Conservation (phyloP, 345 rosid species). For the Eutrema japonicum region DNA sequence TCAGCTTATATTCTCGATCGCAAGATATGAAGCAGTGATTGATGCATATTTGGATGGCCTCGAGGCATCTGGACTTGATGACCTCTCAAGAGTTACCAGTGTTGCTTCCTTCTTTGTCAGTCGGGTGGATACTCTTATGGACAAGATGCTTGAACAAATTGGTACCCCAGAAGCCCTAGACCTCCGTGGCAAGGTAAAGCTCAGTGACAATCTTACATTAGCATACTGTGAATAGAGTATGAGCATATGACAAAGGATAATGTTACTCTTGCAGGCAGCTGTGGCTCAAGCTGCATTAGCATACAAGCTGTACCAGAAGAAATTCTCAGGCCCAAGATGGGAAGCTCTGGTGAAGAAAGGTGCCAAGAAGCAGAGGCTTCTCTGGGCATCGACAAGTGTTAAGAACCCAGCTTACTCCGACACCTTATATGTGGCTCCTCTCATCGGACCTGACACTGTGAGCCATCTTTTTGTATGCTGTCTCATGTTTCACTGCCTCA, state of each 20-base stretch:
- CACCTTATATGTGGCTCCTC: slow-evolving; percentile 86
- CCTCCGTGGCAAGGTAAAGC: slow-evolving; percentile 89
- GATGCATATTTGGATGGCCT: slow-evolving; percentile 99
- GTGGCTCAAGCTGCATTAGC: slow-evolving; percentile 98
- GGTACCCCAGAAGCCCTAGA: slow-evolving; percentile 96
- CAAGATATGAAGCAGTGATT: slow-evolving; percentile 90
- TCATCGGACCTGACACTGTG: slow-evolving; percentile 96
- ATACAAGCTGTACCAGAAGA: slow-evolving; percentile 92
- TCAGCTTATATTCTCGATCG: slow-evolving; percentile 94
- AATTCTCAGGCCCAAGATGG: slow-evolving; percentile 98
- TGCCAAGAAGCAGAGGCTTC: slow-evolving; percentile 94
- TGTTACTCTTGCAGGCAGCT: slow-evolving; percentile 67
- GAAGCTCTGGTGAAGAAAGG: slow-evolving; percentile 93
- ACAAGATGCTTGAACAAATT: slow-evolving; percentile 90
- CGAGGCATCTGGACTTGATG: slow-evolving; percentile 88
- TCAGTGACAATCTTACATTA: background rate
- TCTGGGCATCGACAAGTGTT: slow-evolving; percentile 98
- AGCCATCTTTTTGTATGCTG: slow-evolving; percentile 34
- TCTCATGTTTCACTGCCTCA: background rate
- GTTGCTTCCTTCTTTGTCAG: slow-evolving; percentile 99
- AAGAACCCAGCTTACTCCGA: slow-evolving; percentile 97
- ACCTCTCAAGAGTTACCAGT: slow-evolving; percentile 94
- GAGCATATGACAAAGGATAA: slow-evolving; percentile 3
- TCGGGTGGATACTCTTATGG: slow-evolving; percentile 93
- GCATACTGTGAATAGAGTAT: slow-evolving; percentile 3